Evolutionary conservation across 2,329 filamentous ascomycete genomes (phyloP).

Genomic region (Juglanconis sp.): DNA sequence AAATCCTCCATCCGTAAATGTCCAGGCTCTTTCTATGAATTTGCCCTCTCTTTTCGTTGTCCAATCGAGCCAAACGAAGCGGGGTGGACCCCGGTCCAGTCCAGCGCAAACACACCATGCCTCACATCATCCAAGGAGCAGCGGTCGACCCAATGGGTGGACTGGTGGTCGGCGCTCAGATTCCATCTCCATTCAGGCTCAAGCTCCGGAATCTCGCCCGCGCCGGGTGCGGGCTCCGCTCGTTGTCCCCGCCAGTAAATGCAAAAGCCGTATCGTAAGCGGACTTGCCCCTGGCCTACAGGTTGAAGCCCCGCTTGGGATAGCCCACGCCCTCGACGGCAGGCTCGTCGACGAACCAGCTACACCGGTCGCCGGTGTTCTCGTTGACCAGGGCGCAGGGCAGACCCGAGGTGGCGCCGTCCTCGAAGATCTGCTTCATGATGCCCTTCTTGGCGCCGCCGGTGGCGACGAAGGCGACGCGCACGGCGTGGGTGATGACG

Average conservation of each 20-base stretch:
- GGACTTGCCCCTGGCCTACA: slow-evolving; percentile 49
- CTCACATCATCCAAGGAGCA: too few species aligned
- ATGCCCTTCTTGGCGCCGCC: slow-evolving; percentile 87
- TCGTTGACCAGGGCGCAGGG: slow-evolving; percentile 89
- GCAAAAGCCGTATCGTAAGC: slow-evolving; percentile 5
- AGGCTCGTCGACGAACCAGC: slow-evolving; percentile 89
- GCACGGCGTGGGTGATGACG: slow-evolving; percentile 81
- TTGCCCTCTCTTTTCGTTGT: not conserved
- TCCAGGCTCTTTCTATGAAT: not conserved
- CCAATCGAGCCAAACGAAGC: not conserved
- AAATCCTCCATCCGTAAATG: not conserved
- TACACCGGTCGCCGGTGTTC: slow-evolving; percentile 77
- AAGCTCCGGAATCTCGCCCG: slow-evolving; percentile 7
- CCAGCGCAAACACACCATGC: not conserved
- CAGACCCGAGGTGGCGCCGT: slow-evolving; percentile 61
- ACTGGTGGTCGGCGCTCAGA: not conserved
- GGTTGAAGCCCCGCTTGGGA: slow-evolving; percentile 65
- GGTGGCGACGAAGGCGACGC: slow-evolving; percentile 88
- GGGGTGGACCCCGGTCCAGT: not conserved
- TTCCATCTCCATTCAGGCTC: slow-evolving; percentile 1
- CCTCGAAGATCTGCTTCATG: slow-evolving; percentile 88
- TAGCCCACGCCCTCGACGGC: slow-evolving; percentile 84
- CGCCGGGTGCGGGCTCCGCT: not conserved
- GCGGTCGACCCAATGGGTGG: not conserved
- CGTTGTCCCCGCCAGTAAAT: not conserved